Evolutionary conservation across 225 moss, liverwort and hornwort species (phyloP), one percentile per base, ranked within the genome.

Genomic region (Marchantia paleacea): DNA sequence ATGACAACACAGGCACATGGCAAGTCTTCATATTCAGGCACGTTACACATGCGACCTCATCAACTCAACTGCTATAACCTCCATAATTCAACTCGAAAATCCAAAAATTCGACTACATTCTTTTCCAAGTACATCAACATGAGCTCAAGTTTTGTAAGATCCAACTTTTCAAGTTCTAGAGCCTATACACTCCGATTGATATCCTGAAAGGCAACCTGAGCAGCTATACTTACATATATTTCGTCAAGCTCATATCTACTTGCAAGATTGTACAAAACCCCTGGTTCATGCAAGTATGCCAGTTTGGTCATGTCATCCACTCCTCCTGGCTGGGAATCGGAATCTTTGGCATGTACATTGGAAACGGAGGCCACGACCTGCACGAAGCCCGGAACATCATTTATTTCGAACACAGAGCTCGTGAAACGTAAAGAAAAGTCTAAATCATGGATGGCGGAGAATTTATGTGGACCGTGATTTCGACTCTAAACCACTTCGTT

Each of bases 231-330:
- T 82, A 99, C 99, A 89, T 99, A 99, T 52, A 99, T 94, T 83
- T 99, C 94, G 86, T 94, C 99, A 53, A 99, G 90, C 81, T 95
- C 94, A 86, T 99, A 99, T 99, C 99, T 92, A 89, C 91, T 95
- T 61, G 99, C 94, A 80, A 99, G 99, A 84, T 94, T 99, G 85
- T 99, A 90, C 80, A 99, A 86, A 67, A 95, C 99, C 69, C 94
- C 99, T 72, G 99, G 95, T 79, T 99, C 99, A 82, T 99, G 95
- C 15, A 99, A 89, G 84, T 95, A 94, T 47, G 99, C 95, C 85
- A 99, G 82, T 81, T 95, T 99, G 57, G 95, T 99, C 99, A 99
- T 99, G 83, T 99, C 95, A 82, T 99, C 99, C 68, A 99, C 99
- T 67, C 99, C 99, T 75, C 95, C 99, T 83, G 91, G 99, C 75